Evolutionary conservation across 495 filamentous ascomycete genomes (phyloP), one percentile per base, ranked within the genome.

Genomic region (Lepraria neglecta): DNA sequence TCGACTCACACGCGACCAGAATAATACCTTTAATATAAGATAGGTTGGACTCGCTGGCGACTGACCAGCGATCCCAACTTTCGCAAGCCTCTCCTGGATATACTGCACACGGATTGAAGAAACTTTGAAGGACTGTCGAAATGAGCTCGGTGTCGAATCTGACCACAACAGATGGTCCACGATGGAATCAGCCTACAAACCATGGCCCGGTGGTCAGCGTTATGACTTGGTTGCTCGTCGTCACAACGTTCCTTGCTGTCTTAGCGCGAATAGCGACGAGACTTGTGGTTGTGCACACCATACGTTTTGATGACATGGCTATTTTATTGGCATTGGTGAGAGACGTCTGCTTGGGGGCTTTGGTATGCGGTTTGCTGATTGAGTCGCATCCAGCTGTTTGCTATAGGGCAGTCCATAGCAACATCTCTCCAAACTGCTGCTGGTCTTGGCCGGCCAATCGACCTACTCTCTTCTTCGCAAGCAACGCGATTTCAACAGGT

Each of bases 141-240:
- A 52, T 52, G 48, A 52, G 28, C 48, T 52, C 48, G 6, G 11
- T 52, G 7, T 52, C 48, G 27, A 52, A 52, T 15, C 27, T 52
- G 3, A 52, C 27, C 27, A 31, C 9, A 27, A 31, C 48, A 17
- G 31, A 52, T 1, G 48, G 48, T 52, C 48, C 48, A 31, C 48
- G 27, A n/a, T 52, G 48, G 48, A 31, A 52, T 31, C 48, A 52
- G 48, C 28, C 48, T 4, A 24, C 28, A 10, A 45, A 63, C 35
- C 50, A 60, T 47, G 64, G 64, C 21, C 60, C 64, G 21, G 59
- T 53, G 31, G 64, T 66, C 40, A 63, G 56, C 30, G 61, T 66
- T 30, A 47, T 60, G 15, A 63, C 60, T 27, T 66, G 64, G 64
- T 45, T 66, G 38, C 55, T 62, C 33, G 59, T 58, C 12, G 44